phyloP scores from a whole-genome alignment of 164 flowering plant species.

The Cinnamomum micranthum region DNA sequence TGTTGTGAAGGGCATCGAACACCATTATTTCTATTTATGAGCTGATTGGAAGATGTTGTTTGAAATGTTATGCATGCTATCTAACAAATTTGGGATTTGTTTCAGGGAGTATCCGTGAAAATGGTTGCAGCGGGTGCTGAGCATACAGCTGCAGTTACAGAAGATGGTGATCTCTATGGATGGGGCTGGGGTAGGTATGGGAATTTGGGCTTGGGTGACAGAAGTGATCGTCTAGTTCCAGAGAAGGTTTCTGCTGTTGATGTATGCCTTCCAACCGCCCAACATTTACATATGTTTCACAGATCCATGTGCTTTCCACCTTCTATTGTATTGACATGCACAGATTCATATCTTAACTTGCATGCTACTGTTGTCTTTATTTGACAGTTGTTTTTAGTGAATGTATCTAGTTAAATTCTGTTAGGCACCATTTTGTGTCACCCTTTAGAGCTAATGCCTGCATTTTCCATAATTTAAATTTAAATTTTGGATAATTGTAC shows the following conservation, averaged over 20 bases:
- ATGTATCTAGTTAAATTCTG: neutral
- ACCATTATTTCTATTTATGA: neutral
- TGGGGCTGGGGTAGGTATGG: slow-evolving; percentile 99
- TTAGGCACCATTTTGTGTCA: neutral
- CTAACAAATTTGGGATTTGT: slow-evolving; percentile 5
- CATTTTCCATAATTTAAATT: neutral
- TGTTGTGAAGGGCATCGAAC: neutral
- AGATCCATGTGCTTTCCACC: neutral
- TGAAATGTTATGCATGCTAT: neutral
- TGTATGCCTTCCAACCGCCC: slow-evolving; percentile 38
- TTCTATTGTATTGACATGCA: neutral
- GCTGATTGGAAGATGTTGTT: too few species aligned
- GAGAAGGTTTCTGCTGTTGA: slow-evolving; percentile 57
- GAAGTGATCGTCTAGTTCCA: slow-evolving; percentile 83
- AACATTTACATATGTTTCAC: neutral
- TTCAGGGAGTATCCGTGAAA: slow-evolving; percentile 74
- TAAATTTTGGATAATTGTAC: neutral
- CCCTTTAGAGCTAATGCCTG: neutral
- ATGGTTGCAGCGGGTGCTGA: slow-evolving; percentile 99
- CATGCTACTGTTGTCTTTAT: neutral
- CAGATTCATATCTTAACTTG: neutral
- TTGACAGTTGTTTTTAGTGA: neutral
- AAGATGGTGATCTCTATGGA: slow-evolving; percentile 90
- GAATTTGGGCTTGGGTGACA: slow-evolving; percentile 95
- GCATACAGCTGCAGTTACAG: slow-evolving; percentile 92